Conservation (phyloP, 2,329 filamentous ascomycete genomes). For the Xylaria sp. region DNA sequence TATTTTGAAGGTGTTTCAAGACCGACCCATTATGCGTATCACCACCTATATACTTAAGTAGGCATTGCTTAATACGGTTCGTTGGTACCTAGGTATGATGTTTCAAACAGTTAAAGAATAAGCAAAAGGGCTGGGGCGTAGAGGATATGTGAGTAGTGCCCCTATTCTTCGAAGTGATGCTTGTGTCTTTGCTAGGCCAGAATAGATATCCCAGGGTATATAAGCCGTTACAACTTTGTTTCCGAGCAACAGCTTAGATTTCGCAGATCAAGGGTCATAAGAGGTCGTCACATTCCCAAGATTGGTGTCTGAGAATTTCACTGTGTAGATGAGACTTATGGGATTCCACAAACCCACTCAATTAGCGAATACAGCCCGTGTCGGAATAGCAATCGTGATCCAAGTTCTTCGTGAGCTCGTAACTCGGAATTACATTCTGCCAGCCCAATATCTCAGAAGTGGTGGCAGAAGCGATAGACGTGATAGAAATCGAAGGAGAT, state of each 20-base stretch:
- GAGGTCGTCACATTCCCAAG: background rate
- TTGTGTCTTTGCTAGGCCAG: too few species aligned
- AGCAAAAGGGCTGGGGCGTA: too few species aligned
- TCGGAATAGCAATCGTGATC: background rate
- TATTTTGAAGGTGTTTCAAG: background rate
- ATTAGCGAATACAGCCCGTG: background rate
- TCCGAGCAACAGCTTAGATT: too few species aligned
- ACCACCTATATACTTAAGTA: too few species aligned
- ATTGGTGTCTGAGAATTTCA: background rate
- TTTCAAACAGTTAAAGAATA: too few species aligned
- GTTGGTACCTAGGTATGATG: too few species aligned
- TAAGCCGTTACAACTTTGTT: too few species aligned
- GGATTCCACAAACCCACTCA: constrained; percentile 3
- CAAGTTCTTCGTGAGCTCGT: background rate
- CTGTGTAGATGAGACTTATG: background rate
- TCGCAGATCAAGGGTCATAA: background rate
- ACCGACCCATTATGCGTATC: too few species aligned
- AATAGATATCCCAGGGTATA: too few species aligned
- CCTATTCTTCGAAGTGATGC: too few species aligned
- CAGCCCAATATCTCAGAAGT: background rate
- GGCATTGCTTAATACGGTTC: too few species aligned
- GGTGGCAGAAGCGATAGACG: constrained; percentile 12
- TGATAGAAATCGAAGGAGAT: constrained; percentile 23
- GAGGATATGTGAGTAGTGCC: too few species aligned
- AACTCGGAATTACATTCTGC: background rate